Percentiles rank a stretch among this genome's conserved stretches.
These are phyloP conservation scores for Phaffia rhodozyma DNA, from an alignment of 1,284 basidiomycete genomes.

Conservation along the genomic window DNA sequence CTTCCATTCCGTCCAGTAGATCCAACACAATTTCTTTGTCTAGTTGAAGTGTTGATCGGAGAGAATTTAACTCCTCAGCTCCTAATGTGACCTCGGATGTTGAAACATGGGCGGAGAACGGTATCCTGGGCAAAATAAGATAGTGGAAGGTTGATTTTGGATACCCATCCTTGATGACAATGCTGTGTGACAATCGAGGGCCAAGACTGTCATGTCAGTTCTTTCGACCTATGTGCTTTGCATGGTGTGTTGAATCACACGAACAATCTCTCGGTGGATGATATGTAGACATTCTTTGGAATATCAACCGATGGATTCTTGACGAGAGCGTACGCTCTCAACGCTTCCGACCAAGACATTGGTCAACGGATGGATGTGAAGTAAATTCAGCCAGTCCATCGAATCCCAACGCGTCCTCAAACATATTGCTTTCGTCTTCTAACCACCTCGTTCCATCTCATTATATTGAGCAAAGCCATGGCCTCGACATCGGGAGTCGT, in stretches of 20 bases:
- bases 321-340: slow-evolving; percentile 15
- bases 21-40: slow-evolving; percentile 44
- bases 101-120: slow-evolving; percentile 29
- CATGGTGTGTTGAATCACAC: too few species aligned
- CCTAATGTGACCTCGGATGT: slow-evolving; percentile 28
- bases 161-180: slow-evolving; percentile 3
- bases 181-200: neutral
- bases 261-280: too few species aligned
- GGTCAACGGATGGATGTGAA: neutral
- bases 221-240: too few species aligned
- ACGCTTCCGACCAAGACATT: neutral
- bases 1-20: slow-evolving; percentile 47
- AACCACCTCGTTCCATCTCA: too few species aligned
- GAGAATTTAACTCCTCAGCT: slow-evolving; percentile 42
- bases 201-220: slow-evolving; percentile 8
- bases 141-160: slow-evolving; percentile 58
- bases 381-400: neutral
- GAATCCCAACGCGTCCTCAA: too few species aligned
- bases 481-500: too few species aligned
- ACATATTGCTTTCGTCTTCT: too few species aligned
- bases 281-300: too few species aligned
- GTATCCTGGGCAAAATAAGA: slow-evolving; percentile 55
- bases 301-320: slow-evolving; percentile 10
- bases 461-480: too few species aligned
- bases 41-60: slow-evolving; percentile 49